Evolutionary conservation across 306 rosid species (phyloP), one percentile per base, ranked within the genome.

Genomic region (Bauhinia variegata): DNA sequence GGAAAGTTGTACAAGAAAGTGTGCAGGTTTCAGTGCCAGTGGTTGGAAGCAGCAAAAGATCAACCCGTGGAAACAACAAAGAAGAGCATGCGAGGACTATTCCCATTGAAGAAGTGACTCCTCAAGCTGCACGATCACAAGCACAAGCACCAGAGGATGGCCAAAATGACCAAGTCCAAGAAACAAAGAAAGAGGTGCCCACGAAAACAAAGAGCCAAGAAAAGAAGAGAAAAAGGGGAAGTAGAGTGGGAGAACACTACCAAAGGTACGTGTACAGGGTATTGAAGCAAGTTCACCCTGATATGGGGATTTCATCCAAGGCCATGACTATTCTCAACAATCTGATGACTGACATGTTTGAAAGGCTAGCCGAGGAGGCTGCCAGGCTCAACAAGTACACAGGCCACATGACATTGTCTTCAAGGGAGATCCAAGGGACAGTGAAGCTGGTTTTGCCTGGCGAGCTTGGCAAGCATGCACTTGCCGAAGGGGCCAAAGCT

Each of bases 301-400:
- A 75, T 4, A 39, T 87, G 82, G 91, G 83, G 4, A 75, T 87
- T 12, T 84, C 96, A 3, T 80, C 83, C 0, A 74, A 82, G 62
- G 84, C 87, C 38, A 87, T 87, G 96, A 70, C 75, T 1, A 19
- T 84, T 19, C 13, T 92, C 10, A 84, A 87, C 74, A 92, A 86
- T 49, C 65, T 85, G 49, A 89, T 92, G 96, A 70, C 57, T 49
- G 98, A 92, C 78, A 86, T 92, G 93, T 87, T 89, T 69, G 93
- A 87, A 70, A 81, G 88, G 71, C 75, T 92, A 6, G 91, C 86
- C 0, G 60, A 18, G 23, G 93, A 89, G 47, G 96, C 96, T 19
- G 16, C 85, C 0, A 81, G 32, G 67, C 75, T 92, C 52, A 68
- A 67, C 1, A 70, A 14, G 11, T 84, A 86, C 59, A 67, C 85